Evolutionary conservation across 495 filamentous ascomycete genomes (phyloP), one percentile per base, ranked within the genome.

Genomic region (Xanthoparmelia taractica): DNA sequence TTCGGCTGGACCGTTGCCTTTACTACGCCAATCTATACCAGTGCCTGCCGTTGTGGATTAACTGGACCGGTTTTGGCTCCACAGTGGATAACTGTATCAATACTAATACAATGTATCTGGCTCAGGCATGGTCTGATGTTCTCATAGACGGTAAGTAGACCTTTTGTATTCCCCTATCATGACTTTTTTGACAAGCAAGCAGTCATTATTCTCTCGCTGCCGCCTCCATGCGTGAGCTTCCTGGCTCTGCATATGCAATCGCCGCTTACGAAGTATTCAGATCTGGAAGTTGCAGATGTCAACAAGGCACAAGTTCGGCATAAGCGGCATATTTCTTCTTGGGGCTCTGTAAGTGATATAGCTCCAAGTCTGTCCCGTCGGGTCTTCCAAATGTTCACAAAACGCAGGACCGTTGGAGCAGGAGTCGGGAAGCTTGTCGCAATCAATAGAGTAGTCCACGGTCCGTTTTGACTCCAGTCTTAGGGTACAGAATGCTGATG

Each of bases 61-160:
- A 38, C 23, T 52, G 29, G 59, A 52, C 18, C 7, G 8, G 6
- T 11, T 54, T 8, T 13, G 45, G 15, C 3, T 5, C 0, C 15
- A 27, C 33, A 17, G 13, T 0, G 13, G 43, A 1, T 0, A 5
- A 47, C 8, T 54, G 59, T 23, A 61, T 61, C 31, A 25, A 38
- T 10, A 27, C 45, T 17, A 36, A n/a, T 3, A 4, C 23, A 20
- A 52, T 38, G 45, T 52, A 25, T 33, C 36, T 40, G 8, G 59
- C 45, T 37, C 59, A 61, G 13, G 45, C 45, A 27, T 54, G n/a
- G 43, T 61, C 59, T 3, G 59, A 61, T 33, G 34, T 61, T 15
- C 18, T 61, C 8, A 52, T 31, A n/a, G 59, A 61, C 23, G 2
- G 43, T 47, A 23, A 25, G 43, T 10, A 3, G 43, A 25, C 8